Percentiles rank a stretch among this genome's conserved stretches.
phyloP scores from a whole-genome alignment of 768 basidiomycete genomes.

The Termitomyces sp. region DNA sequence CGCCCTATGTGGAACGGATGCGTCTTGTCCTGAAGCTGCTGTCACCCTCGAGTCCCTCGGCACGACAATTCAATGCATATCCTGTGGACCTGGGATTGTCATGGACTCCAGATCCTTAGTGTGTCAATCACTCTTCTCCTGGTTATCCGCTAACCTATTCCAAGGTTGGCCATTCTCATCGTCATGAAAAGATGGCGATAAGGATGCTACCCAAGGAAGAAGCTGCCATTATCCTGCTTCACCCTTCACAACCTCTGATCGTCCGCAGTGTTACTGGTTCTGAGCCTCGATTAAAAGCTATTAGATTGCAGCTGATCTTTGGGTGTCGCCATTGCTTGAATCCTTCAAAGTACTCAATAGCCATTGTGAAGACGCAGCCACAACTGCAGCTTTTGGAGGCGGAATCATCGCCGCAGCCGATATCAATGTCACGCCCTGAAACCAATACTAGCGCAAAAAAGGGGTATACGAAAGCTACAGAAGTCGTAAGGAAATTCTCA shows the following conservation, averaged over 20 bases:
- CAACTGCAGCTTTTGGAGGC: background rate
- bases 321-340: slow-evolving; percentile 49
- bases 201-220: slow-evolving; percentile 20
- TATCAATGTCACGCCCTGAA: background rate
- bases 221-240: slow-evolving; percentile 12
- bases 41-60: slow-evolving; percentile 18
- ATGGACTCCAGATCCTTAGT: slow-evolving; percentile 46
- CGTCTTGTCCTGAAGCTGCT: slow-evolving; percentile 18
- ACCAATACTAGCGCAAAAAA: background rate
- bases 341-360: background rate
- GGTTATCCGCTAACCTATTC: background rate
- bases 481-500: slow-evolving; percentile 20
- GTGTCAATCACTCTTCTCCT: slow-evolving; percentile 12
- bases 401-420: background rate
- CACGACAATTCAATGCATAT: slow-evolving; percentile 35
- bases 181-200: slow-evolving; percentile 52
- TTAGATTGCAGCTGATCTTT: slow-evolving; percentile 32
- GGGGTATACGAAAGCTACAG: background rate
- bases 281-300: slow-evolving; percentile 15
- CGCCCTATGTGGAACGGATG: slow-evolving; percentile 20
- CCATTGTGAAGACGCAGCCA: background rate
- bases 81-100: slow-evolving; percentile 43
- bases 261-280: slow-evolving; percentile 12
- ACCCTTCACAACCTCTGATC: slow-evolving; percentile 11
- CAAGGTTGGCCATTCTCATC: slow-evolving; percentile 57